Evolutionary conservation across 805 yeast genomes (phyloP), one percentile per base, ranked within the genome.

Genomic region (Monosporozyma servazzii): DNA sequence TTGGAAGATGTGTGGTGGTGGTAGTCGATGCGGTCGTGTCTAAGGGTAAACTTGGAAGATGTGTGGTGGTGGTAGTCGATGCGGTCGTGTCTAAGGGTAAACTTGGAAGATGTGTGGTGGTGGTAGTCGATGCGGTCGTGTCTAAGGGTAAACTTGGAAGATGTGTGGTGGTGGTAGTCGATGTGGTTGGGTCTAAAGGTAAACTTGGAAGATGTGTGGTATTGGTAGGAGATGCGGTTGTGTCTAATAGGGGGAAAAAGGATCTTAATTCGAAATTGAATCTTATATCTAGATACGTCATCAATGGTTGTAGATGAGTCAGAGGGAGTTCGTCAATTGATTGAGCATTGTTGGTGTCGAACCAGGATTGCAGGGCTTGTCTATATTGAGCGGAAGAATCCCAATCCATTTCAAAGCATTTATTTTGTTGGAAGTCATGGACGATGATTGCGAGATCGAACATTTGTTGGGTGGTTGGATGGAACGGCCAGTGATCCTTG

Each of bases 231-330:
- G 27, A 25, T 7, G 39, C 29, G 5, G 58, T 55, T 21, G 56
- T 56, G 27, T 58, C 54, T 8, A 62, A 42, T 41, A 61, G 47
- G 18, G 54, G 50, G 29, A 59, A 58, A 10, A 61, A 48, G 4
- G 62, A 53, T 31, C 60, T 53, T 1, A 55, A 43, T 43, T 61
- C 65, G 27, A 61, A 57, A 17, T 63, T 56, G 13, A 61, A 39
- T 25, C 55, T 23, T 10, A 62, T 56, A 53, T 62, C 65, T 40
- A 61, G 45, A 47, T 57, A 61, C 2, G 61, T 53, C 20, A 61
- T 11, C 2, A 60, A 44, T 5, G 63, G 63, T 48, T 62, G 66
- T 5, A 54, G 9, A 25, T 53, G 45, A 29, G 48, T 49, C 2
- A 50, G 15, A 30, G 18, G 27, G 9, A 43, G 17, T 27, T 43